These are phyloP conservation scores for Nitzschia inconspicua DNA, from an alignment of 108 stramenopile species.

Conservation along the genomic window DNA sequence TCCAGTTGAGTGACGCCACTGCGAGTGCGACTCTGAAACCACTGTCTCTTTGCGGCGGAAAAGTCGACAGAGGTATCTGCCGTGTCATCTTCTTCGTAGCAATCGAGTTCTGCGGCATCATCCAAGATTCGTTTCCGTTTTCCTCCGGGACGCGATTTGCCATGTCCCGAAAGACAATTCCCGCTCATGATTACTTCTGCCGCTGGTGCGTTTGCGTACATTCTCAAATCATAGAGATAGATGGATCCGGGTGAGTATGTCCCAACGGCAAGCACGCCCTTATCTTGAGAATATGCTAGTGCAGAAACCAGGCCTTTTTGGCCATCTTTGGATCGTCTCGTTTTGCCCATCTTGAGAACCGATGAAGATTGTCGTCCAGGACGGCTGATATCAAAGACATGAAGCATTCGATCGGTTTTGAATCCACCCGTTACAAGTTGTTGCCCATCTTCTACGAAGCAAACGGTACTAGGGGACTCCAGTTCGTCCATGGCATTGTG, in stretches of 20 bases:
- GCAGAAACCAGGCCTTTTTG: slow-evolving; percentile 80
- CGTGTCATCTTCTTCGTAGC: slow-evolving; percentile 4
- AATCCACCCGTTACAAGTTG: slow-evolving; percentile 69
- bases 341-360: slow-evolving; percentile 63
- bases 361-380: slow-evolving; percentile 48
- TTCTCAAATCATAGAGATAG: slow-evolving; percentile 77
- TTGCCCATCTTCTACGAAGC: slow-evolving; percentile 59
- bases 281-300: slow-evolving; percentile 24
- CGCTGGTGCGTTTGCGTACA: slow-evolving; percentile 13
- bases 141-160: slow-evolving; percentile 45
- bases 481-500: slow-evolving; percentile 76
- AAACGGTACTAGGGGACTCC: slow-evolving; percentile 66
- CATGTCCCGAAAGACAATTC: slow-evolving; percentile 68
- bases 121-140: slow-evolving; percentile 4
- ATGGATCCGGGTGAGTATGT: slow-evolving; percentile 86
- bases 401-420: slow-evolving; percentile 62
- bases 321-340: slow-evolving; percentile 72
- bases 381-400: slow-evolving; percentile 63
- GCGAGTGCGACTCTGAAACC: slow-evolving; percentile 72
- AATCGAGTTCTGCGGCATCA: background rate
- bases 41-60: slow-evolving; percentile 58
- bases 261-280: slow-evolving; percentile 65
- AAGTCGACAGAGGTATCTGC: slow-evolving; percentile 25
- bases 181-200: slow-evolving; percentile 24
- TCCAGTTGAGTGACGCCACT: slow-evolving; percentile 74